Base-by-base conservation (phyloP, 306 rosid species). In the Prunus armeniaca region DNA sequence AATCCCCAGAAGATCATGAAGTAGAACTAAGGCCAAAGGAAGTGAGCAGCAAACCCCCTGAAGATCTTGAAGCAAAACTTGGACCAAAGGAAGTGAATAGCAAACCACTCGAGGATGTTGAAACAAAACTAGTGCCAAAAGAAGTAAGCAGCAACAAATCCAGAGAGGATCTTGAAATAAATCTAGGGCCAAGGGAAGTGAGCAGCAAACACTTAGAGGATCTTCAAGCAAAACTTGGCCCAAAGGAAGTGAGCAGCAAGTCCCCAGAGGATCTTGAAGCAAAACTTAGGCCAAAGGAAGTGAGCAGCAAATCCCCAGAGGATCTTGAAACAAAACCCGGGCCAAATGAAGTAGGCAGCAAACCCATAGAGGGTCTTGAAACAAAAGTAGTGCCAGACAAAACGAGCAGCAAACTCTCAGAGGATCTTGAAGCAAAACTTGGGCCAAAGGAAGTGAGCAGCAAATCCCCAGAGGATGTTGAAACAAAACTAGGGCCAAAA, bases 21-120 rank as follows among this genome's bases (percentile, higher is more conserved):
- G 9, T 32, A 64, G 20, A 12, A 20, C 15, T 10, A n/a, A 7
- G 51, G 28, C 86, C 93, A 52, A 38, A 87, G 1, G 82, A 80
- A 70, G 24, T 79, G 71, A 79, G 22, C 47, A 10, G 15, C 6
- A 32, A 50, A 79, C 19, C 69, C 45, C 43, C 15, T 0, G 51
- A 86, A 82, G 82, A 83, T 74, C 75, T 82, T 74, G 93, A 91
- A 67, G 67, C 3, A 0, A 12, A 25, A 13, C 34, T 25, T 4
- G 67, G 67, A 41, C 41, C 43, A 28, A 62, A 9, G n/a, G 43
- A 62, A 6, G 12, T 55, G 25, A 55, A 22, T 34, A 13, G 66
- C 10, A 61, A 61, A 14, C 25, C 52, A 60, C 65, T 27, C 13
- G 54, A 50, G 57, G 15, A 46, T 9, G 30, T 27, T 20, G 56